These are phyloP conservation scores for Sporisorium scitamineum DNA, from an alignment of 1,284 basidiomycete species.

Conservation along the genomic window DNA sequence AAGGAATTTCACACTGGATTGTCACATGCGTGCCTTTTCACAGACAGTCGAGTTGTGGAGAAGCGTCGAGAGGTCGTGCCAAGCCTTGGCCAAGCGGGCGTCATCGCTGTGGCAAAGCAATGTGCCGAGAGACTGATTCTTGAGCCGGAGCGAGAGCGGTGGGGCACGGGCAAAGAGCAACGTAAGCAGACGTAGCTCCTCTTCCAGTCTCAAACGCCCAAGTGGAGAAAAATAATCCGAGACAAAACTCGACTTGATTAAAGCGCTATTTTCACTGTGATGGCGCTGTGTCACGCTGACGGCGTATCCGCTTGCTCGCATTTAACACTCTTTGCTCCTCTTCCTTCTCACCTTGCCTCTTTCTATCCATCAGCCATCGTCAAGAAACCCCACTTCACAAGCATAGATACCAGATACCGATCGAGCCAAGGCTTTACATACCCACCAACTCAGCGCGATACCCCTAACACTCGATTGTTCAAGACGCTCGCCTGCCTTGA, in stretches of 20 bases:
- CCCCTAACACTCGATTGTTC: slow-evolving; percentile 1
- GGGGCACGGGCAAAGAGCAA: too few relatives aligned
- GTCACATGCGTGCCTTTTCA: too few relatives aligned
- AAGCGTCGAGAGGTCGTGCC: too few relatives aligned
- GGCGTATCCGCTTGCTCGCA: too few relatives aligned
- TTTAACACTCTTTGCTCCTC: too few relatives aligned
- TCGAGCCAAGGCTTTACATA: slow-evolving; percentile 7
- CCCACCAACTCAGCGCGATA: slow-evolving; percentile 20
- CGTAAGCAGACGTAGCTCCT: too few relatives aligned
- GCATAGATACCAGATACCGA: not conserved
- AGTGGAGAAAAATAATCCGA: slow-evolving; percentile 1
- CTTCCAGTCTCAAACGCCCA: not conserved
- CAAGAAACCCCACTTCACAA: not conserved
- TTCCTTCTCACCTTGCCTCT: not conserved
- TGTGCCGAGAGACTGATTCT: too few relatives aligned
- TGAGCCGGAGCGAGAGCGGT: too few relatives aligned
- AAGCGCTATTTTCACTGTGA: slow-evolving; percentile 1
- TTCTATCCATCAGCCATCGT: not conserved
- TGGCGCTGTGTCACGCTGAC: too few relatives aligned
- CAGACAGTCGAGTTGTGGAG: too few relatives aligned
- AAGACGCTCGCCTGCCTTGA: slow-evolving; percentile 1
- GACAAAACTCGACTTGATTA: not conserved
- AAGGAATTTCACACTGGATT: not conserved
- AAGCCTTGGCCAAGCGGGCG: too few relatives aligned
- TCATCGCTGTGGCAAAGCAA: too few relatives aligned